Percentiles rank a stretch among this genome's conserved stretches.
phyloP scores from a whole-genome alignment of 805 yeast genomes.

The Schwanniomyces polymorphus region DNA sequence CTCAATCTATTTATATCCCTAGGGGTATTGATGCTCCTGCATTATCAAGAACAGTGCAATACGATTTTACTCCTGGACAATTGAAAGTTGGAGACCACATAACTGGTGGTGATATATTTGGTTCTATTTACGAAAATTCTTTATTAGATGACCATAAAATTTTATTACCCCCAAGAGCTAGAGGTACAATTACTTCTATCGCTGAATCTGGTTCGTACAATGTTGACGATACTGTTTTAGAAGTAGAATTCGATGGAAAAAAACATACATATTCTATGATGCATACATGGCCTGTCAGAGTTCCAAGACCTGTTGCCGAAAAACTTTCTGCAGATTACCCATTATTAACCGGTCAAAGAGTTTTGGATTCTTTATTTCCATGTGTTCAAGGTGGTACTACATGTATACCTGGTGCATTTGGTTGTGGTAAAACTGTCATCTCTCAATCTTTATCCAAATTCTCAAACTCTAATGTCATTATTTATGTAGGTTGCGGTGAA shows the following conservation, averaged over 20 bases:
- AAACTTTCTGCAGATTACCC: constrained; percentile 93
- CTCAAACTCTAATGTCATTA: constrained; percentile 95
- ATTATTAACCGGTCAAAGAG: constrained; percentile 97
- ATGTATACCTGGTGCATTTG: constrained; percentile 99
- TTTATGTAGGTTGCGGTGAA: constrained; percentile 93
- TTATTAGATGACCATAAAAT: constrained; percentile 90
- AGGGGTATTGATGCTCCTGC: constrained; percentile 98
- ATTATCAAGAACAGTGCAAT: constrained; percentile 75
- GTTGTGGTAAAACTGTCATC: constrained; percentile 98
- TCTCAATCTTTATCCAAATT: constrained; percentile 96
- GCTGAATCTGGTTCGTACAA: constrained; percentile 90
- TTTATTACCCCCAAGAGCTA: constrained; percentile 94
- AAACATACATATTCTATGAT: constrained; percentile 82
- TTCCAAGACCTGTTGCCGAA: constrained; percentile 97
- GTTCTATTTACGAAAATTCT: constrained; percentile 91
- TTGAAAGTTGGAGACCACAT: constrained; percentile 94
- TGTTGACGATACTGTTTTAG: constrained; percentile 85
- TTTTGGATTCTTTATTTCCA: constrained; percentile 94
- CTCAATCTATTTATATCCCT: constrained; percentile 95
- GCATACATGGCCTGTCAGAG: constrained; percentile 99
- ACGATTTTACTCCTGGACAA: constrained; percentile 81
- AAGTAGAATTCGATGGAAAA: constrained; percentile 92
- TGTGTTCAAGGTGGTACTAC: constrained; percentile 99
- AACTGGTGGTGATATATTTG: constrained; percentile 97
- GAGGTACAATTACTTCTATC: constrained; percentile 91